Base-by-base conservation (phyloP, 768 basidiomycete species). In the Agaricus sinodeliciosus region DNA sequence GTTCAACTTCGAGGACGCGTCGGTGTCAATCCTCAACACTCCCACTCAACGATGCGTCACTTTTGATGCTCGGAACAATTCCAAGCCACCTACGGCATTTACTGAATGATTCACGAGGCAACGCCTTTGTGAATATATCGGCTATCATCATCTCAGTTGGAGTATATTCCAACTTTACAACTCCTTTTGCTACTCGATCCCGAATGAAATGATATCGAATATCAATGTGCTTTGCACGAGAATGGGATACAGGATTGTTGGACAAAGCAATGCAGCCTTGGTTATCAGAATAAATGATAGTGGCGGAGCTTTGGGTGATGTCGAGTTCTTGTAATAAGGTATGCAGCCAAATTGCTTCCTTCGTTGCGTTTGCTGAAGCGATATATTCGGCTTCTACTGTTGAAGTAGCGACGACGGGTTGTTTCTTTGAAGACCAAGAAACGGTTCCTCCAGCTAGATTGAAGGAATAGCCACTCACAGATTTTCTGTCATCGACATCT, bases 341-440 rank as follows among this genome's bases (percentile, higher is more conserved):
- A 1, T 48, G 49, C 34, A 57, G 36, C 56, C 50, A 59, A n/a
- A 55, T 57, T 2, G 47, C 43, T 45, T 68, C 60, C 45, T 63
- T 63, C n/a, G 56, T 36, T 7, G 67, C 60, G 40, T 69, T 61
- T 2, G 65, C 58, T 2, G 58, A 53, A 9, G 67, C 63, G 49
- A 71, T 62, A 51, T 72, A 70, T 55, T 74, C 68, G 5, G 68
- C 62, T 54, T 72, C 69, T 1, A 61, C 60, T 11, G 63, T 69
- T 8, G 70, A 72, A 2, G 69, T 63, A 28, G 69, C 60, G n/a
- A 69, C 60, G 25, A 65, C 57, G 0, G 60, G 42, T 48, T 74
- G 72, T 44, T 61, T 61, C 55, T 66, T 67, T 18, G 63, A 63
- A 22, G 57, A 61, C 72, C 70, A 71, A 22, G 62, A 60, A 16